Conservation (phyloP, 257 asterid genomes). For the Coffea eugenioides region DNA sequence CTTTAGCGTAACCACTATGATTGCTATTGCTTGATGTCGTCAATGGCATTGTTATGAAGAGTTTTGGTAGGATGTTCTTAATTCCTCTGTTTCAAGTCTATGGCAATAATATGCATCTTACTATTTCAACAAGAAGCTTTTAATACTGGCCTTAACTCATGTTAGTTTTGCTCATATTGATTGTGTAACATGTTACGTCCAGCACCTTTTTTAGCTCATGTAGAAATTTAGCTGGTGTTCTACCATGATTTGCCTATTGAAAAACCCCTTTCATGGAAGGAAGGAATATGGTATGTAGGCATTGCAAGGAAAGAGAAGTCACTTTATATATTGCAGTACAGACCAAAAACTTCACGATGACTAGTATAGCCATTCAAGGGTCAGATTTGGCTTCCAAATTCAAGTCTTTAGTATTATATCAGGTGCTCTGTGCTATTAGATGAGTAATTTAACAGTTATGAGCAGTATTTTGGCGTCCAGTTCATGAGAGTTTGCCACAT, state of each 20-base stretch:
- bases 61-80: too few species aligned
- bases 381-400: neutral
- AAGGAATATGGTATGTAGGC: neutral
- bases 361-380: neutral
- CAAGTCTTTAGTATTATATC: neutral
- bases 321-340: neutral
- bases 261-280: neutral
- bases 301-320: too few species aligned
- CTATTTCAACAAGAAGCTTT: too few species aligned
- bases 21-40: too few species aligned
- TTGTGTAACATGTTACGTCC: too few species aligned
- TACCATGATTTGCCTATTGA: neutral
- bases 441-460: neutral
- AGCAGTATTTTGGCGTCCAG: neutral
- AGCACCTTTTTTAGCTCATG: neutral
- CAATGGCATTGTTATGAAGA: too few species aligned
- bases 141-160: too few species aligned
- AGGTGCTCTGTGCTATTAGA: neutral
- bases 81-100: too few species aligned
- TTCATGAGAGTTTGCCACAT: neutral
- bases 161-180: too few species aligned
- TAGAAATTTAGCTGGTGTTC: too few species aligned
- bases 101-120: too few species aligned
- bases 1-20: too few species aligned
- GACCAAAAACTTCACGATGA: neutral